A percentile compares a stretch with the other conserved stretches of the same genome.
Conservation (phyloP, 2,329 filamentous ascomycete species). For the Aspergillus sergii region DNA sequence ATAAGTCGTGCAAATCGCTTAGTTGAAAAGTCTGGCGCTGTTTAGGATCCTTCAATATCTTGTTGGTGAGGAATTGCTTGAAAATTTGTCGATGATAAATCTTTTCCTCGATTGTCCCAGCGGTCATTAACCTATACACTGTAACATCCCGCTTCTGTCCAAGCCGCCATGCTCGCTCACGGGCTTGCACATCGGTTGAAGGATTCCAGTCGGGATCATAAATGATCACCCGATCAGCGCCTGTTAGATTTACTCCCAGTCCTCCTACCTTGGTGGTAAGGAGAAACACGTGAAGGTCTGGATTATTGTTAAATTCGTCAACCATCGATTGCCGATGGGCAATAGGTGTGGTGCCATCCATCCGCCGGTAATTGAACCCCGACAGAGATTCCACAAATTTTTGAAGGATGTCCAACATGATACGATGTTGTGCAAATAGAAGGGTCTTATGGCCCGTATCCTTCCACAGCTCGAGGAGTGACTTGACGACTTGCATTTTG, state of each 20-base stretch:
- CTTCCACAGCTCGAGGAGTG: slow-evolving; percentile 85
- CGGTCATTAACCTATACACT: slow-evolving; percentile 97
- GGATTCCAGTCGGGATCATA: slow-evolving; percentile 99
- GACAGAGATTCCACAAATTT: slow-evolving; percentile 70
- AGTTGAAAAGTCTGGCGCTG: slow-evolving; percentile 89
- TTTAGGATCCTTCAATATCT: slow-evolving; percentile 91
- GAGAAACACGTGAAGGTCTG: slow-evolving; percentile 81
- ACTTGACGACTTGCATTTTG: slow-evolving; percentile 94
- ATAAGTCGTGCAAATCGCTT: slow-evolving; percentile 88
- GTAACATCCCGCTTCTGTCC: slow-evolving; percentile 94
- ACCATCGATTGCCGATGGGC: slow-evolving; percentile 87
- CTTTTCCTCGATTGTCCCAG: slow-evolving; percentile 97
- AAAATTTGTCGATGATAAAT: slow-evolving; percentile 99
- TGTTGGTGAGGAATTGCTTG: slow-evolving; percentile 97
- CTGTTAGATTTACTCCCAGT: slow-evolving; percentile 89
- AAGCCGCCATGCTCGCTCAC: slow-evolving; percentile 92
- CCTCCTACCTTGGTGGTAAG: slow-evolving; percentile 95
- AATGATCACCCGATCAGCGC: slow-evolving; percentile 93
- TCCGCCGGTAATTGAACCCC: slow-evolving; percentile 76
- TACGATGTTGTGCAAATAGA: slow-evolving; percentile 87
- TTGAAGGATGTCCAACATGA: slow-evolving; percentile 95
- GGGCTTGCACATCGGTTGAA: slow-evolving; percentile 91
- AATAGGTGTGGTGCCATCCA: slow-evolving; percentile 92
- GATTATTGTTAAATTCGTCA: slow-evolving; percentile 85
- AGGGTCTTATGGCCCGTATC: slow-evolving; percentile 91